Evolutionary conservation across 2,329 filamentous ascomycete genomes (phyloP).

Genomic region (Trichoderma breve): DNA sequence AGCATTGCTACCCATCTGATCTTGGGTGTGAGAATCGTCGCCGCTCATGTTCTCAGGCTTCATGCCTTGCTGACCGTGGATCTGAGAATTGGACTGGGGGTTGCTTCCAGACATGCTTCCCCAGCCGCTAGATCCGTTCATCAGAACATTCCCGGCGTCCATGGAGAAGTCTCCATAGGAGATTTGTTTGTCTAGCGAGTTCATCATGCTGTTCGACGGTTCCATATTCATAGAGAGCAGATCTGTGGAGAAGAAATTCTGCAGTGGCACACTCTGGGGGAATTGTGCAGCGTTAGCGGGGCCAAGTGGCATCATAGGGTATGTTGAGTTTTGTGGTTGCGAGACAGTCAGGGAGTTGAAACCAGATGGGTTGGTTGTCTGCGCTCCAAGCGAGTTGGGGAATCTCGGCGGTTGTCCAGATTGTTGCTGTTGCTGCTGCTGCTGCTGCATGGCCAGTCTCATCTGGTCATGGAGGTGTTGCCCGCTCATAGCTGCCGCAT

Average conservation of each 20-base stretch:
- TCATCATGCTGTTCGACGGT: constrained; percentile 53
- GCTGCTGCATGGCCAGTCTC: constrained; percentile 22
- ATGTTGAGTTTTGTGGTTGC: constrained; percentile 42
- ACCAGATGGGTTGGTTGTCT: constrained; percentile 38
- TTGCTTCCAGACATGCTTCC: constrained; percentile 38
- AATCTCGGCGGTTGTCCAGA: constrained; percentile 38
- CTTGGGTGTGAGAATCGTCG: constrained; percentile 28
- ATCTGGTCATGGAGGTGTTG: constrained; percentile 5
- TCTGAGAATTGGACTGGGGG: constrained; percentile 27
- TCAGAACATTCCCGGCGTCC: constrained; percentile 43
- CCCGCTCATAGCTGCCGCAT: background rate
- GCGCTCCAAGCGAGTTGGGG: constrained; percentile 41
- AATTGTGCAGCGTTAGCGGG: constrained; percentile 45
- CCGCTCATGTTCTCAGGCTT: constrained; percentile 33
- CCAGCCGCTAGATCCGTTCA: constrained; percentile 45
- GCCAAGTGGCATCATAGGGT: constrained; percentile 52
- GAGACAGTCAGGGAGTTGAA: constrained; percentile 45
- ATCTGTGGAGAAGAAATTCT: constrained; percentile 49
- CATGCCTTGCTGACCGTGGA: constrained; percentile 30
- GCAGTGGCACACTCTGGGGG: constrained; percentile 38
- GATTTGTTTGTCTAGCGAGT: constrained; percentile 72
- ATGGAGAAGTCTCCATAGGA: constrained; percentile 71
- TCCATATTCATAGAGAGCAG: constrained; percentile 54
- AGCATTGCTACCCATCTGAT: constrained; percentile 24
- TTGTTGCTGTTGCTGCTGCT: constrained; percentile 21